Conservation (phyloP, 2,329 filamentous ascomycete species). For the Exophiala alcalophila region DNA sequence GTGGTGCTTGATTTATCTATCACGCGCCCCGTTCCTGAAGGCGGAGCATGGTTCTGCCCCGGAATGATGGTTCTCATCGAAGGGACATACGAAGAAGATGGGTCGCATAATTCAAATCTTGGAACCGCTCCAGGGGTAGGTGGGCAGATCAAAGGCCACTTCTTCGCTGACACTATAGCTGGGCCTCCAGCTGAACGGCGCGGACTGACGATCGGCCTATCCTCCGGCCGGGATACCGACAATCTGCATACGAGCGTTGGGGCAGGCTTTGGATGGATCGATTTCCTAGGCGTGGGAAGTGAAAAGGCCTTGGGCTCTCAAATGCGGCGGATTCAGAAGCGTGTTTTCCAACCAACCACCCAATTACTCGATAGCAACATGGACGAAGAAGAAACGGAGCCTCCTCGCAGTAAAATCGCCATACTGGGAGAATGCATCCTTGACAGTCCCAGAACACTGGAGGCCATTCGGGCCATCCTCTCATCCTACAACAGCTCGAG, state of each 20-base stretch:
- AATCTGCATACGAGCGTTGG: conserved; percentile 44
- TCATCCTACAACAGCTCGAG: conserved; percentile 68
- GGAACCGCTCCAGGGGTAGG: conserved; percentile 70
- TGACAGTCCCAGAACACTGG: conserved; percentile 75
- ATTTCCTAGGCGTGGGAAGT: conserved; percentile 88
- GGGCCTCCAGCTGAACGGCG: conserved; percentile 88
- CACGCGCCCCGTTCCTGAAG: conserved; percentile 75
- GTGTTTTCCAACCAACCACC: conserved; percentile 52
- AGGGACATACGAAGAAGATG: conserved; percentile 94
- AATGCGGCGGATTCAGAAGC: conserved; percentile 77
- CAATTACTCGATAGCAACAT: conserved; percentile 36
- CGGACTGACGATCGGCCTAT: conserved; percentile 71
- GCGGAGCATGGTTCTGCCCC: conserved; percentile 87
- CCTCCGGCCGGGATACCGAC: conserved; percentile 42
- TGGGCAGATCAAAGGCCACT: conserved; percentile 85
- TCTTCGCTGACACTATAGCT: conserved; percentile 85
- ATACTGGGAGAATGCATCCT: conserved; percentile 83
- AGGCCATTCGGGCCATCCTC: conserved; percentile 77
- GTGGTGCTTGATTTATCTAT: conserved; percentile 80
- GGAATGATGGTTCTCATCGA: conserved; percentile 96
- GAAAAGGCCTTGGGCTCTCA: conserved; percentile 76
- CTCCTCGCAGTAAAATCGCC: conserved; percentile 55
- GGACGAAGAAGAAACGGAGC: conserved; percentile 35
- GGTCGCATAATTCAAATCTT: conserved; percentile 64
- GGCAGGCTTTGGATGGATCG: conserved; percentile 95